Conservation (phyloP, 73 alveolate species). For the Paramecium pentaurelia region DNA sequence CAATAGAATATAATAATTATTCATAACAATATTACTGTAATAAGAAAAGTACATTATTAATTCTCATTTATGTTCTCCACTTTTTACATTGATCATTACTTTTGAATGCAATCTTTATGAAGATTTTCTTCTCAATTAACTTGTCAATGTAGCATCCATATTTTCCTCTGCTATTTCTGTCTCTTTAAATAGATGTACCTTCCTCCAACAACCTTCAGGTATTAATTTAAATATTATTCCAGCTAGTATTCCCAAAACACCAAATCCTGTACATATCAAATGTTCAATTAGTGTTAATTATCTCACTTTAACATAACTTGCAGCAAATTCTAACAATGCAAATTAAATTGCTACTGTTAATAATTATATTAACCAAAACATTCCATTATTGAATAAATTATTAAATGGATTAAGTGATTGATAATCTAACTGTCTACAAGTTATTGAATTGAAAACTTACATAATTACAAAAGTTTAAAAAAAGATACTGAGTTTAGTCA, state of each 20-base stretch:
- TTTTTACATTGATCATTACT: background rate
- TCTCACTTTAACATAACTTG: conserved; percentile 20
- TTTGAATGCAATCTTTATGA: conserved; percentile 53
- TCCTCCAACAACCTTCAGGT: conserved; percentile 55
- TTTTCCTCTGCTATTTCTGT: conserved; percentile 52
- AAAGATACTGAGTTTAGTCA: conserved; percentile 64
- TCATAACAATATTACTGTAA: background rate
- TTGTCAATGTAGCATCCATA: conserved; percentile 55
- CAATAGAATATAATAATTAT: background rate
- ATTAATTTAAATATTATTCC: conserved; percentile 53
- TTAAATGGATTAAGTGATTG: conserved; percentile 74
- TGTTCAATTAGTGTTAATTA: background rate
- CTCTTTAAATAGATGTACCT: conserved; percentile 51
- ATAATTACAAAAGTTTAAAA: conserved; percentile 86
- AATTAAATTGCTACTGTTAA: background rate
- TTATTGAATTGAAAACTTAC: conserved; percentile 87
- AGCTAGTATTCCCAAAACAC: background rate
- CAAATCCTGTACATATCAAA: background rate
- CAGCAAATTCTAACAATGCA: background rate
- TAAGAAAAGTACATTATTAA: background rate
- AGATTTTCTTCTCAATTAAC: conserved; percentile 51
- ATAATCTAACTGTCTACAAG: conserved; percentile 76
- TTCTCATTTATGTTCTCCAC: conserved; percentile 8
- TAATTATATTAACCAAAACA: conserved; percentile 39
- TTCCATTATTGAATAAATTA: conserved; percentile 72